Percentiles rank a stretch among this genome's conserved stretches.
phyloP scores from a whole-genome alignment of 129 eudicot genomes.

The Centrapalus pauciflorus region DNA sequence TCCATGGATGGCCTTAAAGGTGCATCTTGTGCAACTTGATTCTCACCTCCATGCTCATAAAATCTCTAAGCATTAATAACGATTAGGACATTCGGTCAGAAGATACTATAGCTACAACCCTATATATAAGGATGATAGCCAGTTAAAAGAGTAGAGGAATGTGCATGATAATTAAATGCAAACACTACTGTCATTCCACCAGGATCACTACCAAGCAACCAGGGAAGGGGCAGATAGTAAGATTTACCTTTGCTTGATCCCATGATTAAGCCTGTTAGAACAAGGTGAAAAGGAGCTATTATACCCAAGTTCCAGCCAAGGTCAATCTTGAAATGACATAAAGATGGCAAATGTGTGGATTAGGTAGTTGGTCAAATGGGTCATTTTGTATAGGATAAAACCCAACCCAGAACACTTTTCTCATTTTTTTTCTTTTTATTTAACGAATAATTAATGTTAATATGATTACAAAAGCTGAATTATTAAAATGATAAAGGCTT shows the following conservation, averaged over 20 bases:
- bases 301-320: background rate
- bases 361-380: too few species aligned
- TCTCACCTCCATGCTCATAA: constrained; percentile 97
- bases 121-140: background rate
- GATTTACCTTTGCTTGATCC: background rate
- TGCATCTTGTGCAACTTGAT: constrained; percentile 78
- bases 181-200: background rate
- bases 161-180: background rate
- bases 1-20: constrained; percentile 93
- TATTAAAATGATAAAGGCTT: too few species aligned
- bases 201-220: background rate
- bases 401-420: too few species aligned
- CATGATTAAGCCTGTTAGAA: background rate
- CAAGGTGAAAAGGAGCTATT: background rate
- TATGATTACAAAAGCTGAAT: too few species aligned
- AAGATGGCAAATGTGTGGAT: too few species aligned
- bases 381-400: too few species aligned
- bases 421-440: too few species aligned
- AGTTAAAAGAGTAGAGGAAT: background rate
- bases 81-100: too few species aligned
- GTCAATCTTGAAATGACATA: background rate
- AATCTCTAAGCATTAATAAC: constrained; percentile 64
- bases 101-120: background rate
- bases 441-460: too few species aligned
- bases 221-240: background rate